Conservation (phyloP, 1,139 yeast genomes). For the Waltiozyma solani region DNA sequence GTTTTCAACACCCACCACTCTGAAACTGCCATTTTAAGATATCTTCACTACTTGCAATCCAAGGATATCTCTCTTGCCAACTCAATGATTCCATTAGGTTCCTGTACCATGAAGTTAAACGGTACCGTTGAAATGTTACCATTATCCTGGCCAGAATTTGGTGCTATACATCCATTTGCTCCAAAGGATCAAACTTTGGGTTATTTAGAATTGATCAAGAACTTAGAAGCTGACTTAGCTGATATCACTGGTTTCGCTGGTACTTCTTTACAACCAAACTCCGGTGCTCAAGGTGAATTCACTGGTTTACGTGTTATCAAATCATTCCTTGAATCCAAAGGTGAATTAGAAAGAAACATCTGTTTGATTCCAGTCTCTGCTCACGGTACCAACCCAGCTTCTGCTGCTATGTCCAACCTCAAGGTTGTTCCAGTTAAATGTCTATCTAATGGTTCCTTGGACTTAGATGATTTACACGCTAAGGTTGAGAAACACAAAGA, state of each 20-base stretch:
- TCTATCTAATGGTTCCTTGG: slow-evolving; percentile 75
- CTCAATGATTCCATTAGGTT: slow-evolving; percentile 95
- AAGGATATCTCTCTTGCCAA: slow-evolving; percentile 90
- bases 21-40: slow-evolving; percentile 90
- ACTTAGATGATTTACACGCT: slow-evolving; percentile 58
- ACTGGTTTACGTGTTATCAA: slow-evolving; percentile 86
- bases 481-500: slow-evolving; percentile 67
- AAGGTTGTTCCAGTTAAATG: slow-evolving; percentile 92
- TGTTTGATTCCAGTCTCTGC: slow-evolving; percentile 96
- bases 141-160: slow-evolving; percentile 89
- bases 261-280: slow-evolving; percentile 89
- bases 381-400: slow-evolving; percentile 97
- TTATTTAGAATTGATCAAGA: slow-evolving; percentile 61
- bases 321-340: slow-evolving; percentile 63
- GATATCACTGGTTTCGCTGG: slow-evolving; percentile 94
- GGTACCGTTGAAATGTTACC: slow-evolving; percentile 95
- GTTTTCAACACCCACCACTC: slow-evolving; percentile 87
- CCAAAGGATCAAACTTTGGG: slow-evolving; percentile 85
- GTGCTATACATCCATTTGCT: slow-evolving; percentile 83
- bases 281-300: slow-evolving; percentile 98
- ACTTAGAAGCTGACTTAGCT: slow-evolving; percentile 76
- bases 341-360: slow-evolving; percentile 64
- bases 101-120: slow-evolving; percentile 96
- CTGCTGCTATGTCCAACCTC: slow-evolving; percentile 95
- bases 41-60: slow-evolving; percentile 74